Conservation (phyloP, 2,329 filamentous ascomycete genomes). For the Emericellopsis cladophorae region DNA sequence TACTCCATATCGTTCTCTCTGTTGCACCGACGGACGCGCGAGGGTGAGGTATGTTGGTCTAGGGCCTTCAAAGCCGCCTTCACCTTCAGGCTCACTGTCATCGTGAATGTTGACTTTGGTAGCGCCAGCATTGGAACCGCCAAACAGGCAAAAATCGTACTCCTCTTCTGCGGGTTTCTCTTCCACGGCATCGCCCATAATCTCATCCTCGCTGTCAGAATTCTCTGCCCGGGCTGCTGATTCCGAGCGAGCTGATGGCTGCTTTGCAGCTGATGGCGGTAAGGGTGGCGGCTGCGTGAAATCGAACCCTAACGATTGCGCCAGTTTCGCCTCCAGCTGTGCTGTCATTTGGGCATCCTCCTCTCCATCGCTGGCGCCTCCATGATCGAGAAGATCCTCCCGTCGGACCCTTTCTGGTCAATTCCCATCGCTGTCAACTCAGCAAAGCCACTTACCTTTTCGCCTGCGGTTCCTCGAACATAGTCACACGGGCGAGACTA, state of each 20-base stretch:
- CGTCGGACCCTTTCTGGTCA: slow-evolving; percentile 33
- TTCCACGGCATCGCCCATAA: slow-evolving; percentile 7
- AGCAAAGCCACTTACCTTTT: slow-evolving; percentile 12
- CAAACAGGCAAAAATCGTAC: slow-evolving; percentile 48
- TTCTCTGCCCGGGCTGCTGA: slow-evolving; percentile 4
- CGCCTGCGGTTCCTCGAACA: slow-evolving; percentile 17
- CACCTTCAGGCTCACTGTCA: slow-evolving; percentile 21
- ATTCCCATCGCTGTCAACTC: not conserved
- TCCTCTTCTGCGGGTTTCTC: slow-evolving; percentile 19
- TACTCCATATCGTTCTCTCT: slow-evolving; percentile 24
- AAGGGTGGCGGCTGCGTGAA: slow-evolving; percentile 2
- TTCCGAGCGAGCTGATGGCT: not conserved
- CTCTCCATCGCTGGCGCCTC: slow-evolving; percentile 11
- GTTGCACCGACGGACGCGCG: slow-evolving; percentile 18
- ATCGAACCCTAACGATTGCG: slow-evolving; percentile 29
- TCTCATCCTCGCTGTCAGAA: slow-evolving; percentile 10
- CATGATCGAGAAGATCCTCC: slow-evolving; percentile 34
- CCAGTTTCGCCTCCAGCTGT: slow-evolving; percentile 33
- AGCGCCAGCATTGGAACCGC: slow-evolving; percentile 21
- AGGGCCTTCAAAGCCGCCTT: slow-evolving; percentile 23
- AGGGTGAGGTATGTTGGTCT: slow-evolving; percentile 38
- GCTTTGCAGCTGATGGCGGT: not conserved
- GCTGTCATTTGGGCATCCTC: slow-evolving; percentile 26
- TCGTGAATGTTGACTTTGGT: slow-evolving; percentile 36
- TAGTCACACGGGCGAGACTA: not conserved